Conservation (phyloP, 1,284 basidiomycete genomes). For the Trametes polyzona region DNA sequence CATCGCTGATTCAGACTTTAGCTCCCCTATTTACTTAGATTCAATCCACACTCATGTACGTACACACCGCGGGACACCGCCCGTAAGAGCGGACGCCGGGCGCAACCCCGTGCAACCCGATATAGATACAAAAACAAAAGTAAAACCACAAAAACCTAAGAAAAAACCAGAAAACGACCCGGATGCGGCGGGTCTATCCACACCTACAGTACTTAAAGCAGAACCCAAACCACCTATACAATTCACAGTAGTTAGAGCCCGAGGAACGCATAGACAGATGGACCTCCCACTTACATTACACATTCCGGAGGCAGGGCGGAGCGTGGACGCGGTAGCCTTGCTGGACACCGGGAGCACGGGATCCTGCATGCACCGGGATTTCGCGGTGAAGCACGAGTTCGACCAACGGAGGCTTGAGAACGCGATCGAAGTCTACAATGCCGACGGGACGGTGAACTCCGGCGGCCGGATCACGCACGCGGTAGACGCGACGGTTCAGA, state of each 20-base stretch:
- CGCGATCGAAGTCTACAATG: conserved; percentile 24
- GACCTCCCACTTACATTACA: conserved; percentile 13
- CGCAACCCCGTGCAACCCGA: not conserved
- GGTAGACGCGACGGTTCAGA: conserved; percentile 2
- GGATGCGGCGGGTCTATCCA: not conserved
- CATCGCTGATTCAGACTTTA: too few species aligned
- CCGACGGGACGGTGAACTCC: conserved; percentile 3
- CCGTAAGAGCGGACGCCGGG: too few species aligned
- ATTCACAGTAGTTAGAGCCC: conserved; percentile 8
- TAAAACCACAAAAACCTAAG: too few species aligned
- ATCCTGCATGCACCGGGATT: conserved; percentile 24
- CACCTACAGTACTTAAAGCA: not conserved
- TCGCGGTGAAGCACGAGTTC: too few species aligned
- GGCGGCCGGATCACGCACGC: conserved; percentile 14
- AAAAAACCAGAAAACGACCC: not conserved
- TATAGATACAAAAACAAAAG: not conserved
- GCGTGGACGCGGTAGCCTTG: not conserved
- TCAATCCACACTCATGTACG: not conserved
- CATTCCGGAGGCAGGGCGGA: conserved; percentile 4
- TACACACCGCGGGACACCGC: not conserved
- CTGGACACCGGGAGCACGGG: conserved; percentile 31
- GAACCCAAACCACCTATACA: not conserved
- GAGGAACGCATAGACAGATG: conserved; percentile 2
- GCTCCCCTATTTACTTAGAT: too few species aligned
- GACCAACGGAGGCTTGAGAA: conserved; percentile 18